These are phyloP conservation scores for Periconia digitata DNA, from an alignment of 2,329 filamentous ascomycete species.

Conservation along the genomic window DNA sequence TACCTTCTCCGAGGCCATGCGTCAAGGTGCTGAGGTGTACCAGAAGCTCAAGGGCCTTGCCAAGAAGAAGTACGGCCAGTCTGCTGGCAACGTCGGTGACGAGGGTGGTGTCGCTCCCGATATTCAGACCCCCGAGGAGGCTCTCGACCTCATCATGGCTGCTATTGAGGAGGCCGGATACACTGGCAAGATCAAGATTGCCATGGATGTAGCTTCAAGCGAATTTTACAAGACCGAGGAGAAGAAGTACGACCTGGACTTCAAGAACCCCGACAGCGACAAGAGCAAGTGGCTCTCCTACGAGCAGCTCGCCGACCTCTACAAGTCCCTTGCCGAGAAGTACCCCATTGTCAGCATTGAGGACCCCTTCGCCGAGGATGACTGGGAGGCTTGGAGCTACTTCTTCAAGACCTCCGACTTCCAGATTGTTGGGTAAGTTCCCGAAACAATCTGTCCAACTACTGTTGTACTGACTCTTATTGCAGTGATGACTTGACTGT, in stretches of 20 bases:
- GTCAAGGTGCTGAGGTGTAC: conserved; percentile 96
- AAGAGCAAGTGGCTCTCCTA: conserved; percentile 97
- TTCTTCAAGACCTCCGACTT: conserved; percentile 99
- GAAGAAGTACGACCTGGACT: conserved; percentile 99
- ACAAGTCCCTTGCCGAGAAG: conserved; percentile 84
- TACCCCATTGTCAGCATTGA: conserved; percentile 99
- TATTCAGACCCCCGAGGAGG: conserved; percentile 96
- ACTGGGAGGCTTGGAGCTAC: conserved; percentile 99
- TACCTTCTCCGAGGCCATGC: conserved; percentile 92
- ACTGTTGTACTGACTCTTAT: not conserved
- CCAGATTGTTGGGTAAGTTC: conserved; percentile 79
- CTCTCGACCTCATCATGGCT: conserved; percentile 91
- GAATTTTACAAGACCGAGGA: conserved; percentile 96
- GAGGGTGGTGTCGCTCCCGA: conserved; percentile 99
- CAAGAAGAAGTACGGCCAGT: conserved; percentile 99
- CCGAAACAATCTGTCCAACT: not conserved
- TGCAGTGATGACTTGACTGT: conserved; percentile 90
- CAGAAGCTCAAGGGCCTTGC: conserved; percentile 94
- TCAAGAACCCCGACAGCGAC: conserved; percentile 99
- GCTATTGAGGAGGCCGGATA: conserved; percentile 95
- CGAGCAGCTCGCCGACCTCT: conserved; percentile 91
- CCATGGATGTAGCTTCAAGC: conserved; percentile 98
- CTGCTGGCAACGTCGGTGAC: conserved; percentile 97
- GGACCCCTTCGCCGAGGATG: conserved; percentile 98
- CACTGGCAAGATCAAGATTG: conserved; percentile 94